phyloP scores from a whole-genome alignment of 179 eudicot genomes.

The Beta lomatogona region DNA sequence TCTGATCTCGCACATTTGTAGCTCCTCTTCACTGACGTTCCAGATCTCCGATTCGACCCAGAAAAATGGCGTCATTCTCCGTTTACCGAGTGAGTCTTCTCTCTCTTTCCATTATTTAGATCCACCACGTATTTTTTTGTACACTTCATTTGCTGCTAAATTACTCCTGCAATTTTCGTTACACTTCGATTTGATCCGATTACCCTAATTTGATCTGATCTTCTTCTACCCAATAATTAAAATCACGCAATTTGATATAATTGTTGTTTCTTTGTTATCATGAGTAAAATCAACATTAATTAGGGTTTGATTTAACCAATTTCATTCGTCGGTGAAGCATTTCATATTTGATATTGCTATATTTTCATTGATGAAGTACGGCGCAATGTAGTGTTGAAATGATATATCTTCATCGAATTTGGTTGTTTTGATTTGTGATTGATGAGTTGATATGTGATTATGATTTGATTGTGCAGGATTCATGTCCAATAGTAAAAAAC shows the following conservation, averaged over 20 bases:
- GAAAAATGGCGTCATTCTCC: constrained; percentile 27
- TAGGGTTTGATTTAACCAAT: not conserved
- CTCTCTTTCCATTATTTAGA: constrained; percentile 10
- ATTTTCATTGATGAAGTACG: not conserved
- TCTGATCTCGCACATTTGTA: not conserved
- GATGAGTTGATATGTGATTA: not conserved
- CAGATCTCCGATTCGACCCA: constrained; percentile 28
- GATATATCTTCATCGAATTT: not conserved
- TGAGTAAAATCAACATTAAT: not conserved
- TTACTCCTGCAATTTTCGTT: not conserved
- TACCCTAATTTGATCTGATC: constrained; percentile 1
- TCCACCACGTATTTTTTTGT: not conserved
- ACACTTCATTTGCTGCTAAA: not conserved
- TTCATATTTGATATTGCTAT: too few species aligned
- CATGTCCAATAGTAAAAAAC: constrained; percentile 63
- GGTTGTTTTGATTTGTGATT: not conserved
- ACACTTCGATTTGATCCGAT: constrained; percentile 8
- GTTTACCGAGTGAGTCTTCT: constrained; percentile 15
- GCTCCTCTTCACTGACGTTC: not conserved
- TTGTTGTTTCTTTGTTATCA: not conserved
- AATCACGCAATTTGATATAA: not conserved
- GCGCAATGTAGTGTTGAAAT: not conserved
- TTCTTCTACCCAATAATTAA: not conserved
- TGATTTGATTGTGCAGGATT: constrained; percentile 44
- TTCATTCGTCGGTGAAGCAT: not conserved